Percentiles rank a stretch among this genome's conserved stretches.
Evolutionary conservation across 108 stramenopile species (phyloP).

Genomic region (Nitzschia palea): DNA sequence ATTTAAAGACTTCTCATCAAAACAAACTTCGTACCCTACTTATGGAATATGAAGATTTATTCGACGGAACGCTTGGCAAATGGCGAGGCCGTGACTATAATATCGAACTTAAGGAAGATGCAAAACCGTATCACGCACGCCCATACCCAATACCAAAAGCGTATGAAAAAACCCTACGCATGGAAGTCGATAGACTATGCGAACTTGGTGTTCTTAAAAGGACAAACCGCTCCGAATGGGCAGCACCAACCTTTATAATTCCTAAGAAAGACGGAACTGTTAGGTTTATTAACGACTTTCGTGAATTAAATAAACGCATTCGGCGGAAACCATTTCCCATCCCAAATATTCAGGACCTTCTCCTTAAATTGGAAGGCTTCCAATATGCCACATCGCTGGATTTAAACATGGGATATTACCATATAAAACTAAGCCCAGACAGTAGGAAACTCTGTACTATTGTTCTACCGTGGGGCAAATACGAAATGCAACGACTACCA

Average conservation of each 20-base stretch:
- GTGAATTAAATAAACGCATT: constrained; percentile 37
- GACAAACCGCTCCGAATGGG: constrained; percentile 1
- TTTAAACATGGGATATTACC: constrained; percentile 5
- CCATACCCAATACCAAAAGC: background rate
- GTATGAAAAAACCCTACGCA: background rate
- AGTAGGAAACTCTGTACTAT: too few species aligned
- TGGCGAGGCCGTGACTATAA: background rate
- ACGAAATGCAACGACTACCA: constrained; percentile 36
- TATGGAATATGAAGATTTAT: background rate
- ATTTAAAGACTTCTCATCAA: too few species aligned
- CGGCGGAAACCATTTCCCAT: constrained; percentile 41
- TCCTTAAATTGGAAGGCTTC: constrained; percentile 29
- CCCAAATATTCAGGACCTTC: constrained; percentile 39
- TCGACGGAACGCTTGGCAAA: background rate
- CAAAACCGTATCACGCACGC: background rate
- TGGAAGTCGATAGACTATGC: background rate
- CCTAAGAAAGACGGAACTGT: constrained; percentile 50
- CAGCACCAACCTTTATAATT: constrained; percentile 33
- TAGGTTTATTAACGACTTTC: constrained; percentile 39
- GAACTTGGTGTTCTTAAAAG: background rate
- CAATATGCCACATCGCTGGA: constrained; percentile 29
- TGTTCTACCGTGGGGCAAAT: constrained; percentile 46
- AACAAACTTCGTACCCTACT: background rate
- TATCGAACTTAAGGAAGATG: background rate
- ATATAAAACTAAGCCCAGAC: constrained; percentile 17